phyloP scores from a whole-genome alignment of 352 stramenopile species.

The Phytophthora ramorum region DNA sequence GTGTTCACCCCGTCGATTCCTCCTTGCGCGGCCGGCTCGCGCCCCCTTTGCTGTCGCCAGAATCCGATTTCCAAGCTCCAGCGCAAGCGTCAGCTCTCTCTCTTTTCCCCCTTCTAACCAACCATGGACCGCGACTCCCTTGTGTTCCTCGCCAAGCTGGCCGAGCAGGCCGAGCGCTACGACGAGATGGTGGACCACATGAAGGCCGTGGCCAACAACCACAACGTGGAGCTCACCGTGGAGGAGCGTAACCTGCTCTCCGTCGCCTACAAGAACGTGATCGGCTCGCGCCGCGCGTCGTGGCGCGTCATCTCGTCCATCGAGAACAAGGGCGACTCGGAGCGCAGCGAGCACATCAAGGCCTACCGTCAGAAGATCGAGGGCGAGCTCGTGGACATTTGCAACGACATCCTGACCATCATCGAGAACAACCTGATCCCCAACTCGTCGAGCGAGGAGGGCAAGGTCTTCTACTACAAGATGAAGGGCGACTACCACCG shows the following conservation, averaged over 20 bases:
- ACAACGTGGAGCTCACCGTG: constrained; percentile 97
- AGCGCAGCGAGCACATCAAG: constrained; percentile 87
- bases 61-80: constrained; percentile 69
- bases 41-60: constrained; percentile 50
- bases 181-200: constrained; percentile 97
- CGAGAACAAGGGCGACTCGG: constrained; percentile 97
- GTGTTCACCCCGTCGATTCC: constrained; percentile 25
- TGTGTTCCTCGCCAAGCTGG: constrained; percentile 85
- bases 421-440: constrained; percentile 99
- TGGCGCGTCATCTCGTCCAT: constrained; percentile 99
- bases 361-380: constrained; percentile 98
- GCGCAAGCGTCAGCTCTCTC: constrained; percentile 30
- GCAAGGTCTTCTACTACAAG: constrained; percentile 99
- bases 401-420: constrained; percentile 97
- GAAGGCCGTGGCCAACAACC: constrained; percentile 97
- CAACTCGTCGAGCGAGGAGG: constrained; percentile 97
- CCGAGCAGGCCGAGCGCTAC: constrained; percentile 86
- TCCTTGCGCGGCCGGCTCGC: neutral
- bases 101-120: constrained; percentile 5
- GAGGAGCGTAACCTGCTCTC: constrained; percentile 98
- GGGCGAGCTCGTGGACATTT: constrained; percentile 96
- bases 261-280: constrained; percentile 98
- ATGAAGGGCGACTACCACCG: constrained; percentile 99
- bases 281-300: constrained; percentile 97
- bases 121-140: constrained; percentile 83